Base-by-base conservation (phyloP, 2,329 filamentous ascomycete species). In the Thermothelomyces thermophilus region DNA sequence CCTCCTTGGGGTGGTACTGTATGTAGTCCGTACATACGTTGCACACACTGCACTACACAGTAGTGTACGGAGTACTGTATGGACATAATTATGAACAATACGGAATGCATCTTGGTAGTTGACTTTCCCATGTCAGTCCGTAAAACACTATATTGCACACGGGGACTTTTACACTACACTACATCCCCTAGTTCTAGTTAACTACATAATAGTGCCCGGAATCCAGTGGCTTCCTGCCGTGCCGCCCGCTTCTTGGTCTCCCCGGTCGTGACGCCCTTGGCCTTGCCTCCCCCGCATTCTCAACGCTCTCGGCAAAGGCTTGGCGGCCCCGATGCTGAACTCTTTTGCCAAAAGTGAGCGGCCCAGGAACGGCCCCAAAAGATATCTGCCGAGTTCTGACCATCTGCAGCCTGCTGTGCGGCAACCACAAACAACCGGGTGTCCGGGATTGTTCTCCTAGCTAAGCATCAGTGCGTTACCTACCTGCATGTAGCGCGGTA, bases 241-340 rank as follows among this genome's bases (percentile, higher is more conserved):
- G 14, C 24, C n/a, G n/a, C 33, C 24, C 10, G 13, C 30, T 14
- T 17, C 8, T 40, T 35, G 14, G 36, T 22, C 24, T 26, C 20
- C 37, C 20, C 22, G 13, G 17, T 19, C n/a, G 14, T 20, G 13
- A 10, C 31, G 22, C 22, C 42, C 26, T 40, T 26, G 19, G 30
- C 52, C 39, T 43, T 46, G 45, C 34, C 39, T 50, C 46, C 52
- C 52, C 52, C 52, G 52, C 52, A 47, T 52, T 50, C 34, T 45
- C 40, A 42, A 37, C 35, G 16, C 5, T 30, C 43, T 46, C 26
- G 33, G 37, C 39, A 45, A 22, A 20, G 24, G 43, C 48, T 54
- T 52, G 52, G 52, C 52, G 30, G 6, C 7, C 17, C 26, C 8
- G 22, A 10, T 31, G 6, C 33, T 35, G 6, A 5, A 16, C 8